These are phyloP conservation scores for Globisporangium nunn DNA, from an alignment of 352 stramenopile species.

Conservation along the genomic window DNA sequence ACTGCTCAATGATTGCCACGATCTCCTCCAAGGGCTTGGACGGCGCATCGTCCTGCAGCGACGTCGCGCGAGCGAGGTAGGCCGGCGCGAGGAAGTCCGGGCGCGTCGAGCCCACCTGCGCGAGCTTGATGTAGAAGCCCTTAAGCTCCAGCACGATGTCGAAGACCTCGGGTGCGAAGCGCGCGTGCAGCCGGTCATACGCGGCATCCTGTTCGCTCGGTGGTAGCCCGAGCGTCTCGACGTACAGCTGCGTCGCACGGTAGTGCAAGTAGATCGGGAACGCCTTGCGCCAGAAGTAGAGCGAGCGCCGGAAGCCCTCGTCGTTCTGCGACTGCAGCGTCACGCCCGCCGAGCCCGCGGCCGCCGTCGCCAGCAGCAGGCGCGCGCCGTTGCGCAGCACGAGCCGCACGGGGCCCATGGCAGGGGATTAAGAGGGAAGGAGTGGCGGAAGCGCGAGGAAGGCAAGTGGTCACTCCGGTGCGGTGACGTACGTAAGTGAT, in stretches of 20 bases:
- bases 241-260: constrained; percentile 63
- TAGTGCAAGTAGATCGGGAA: constrained; percentile 87
- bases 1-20: constrained; percentile 61
- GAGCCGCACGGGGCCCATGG: constrained; percentile 17
- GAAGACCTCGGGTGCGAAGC: constrained; percentile 69
- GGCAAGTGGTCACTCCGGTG: neutral
- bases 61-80: constrained; percentile 64
- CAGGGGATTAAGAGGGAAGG: neutral
- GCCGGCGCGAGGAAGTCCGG: constrained; percentile 77
- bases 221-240: constrained; percentile 41
- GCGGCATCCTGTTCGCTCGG: constrained; percentile 49
- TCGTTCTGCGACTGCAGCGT: constrained; percentile 58
- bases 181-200: constrained; percentile 73
- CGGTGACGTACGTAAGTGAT: neutral
- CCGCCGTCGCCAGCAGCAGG: constrained; percentile 50
- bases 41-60: constrained; percentile 76
- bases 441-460: neutral
- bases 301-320: constrained; percentile 71
- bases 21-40: constrained; percentile 71
- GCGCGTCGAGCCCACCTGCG: constrained; percentile 72
- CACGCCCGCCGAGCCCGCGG: constrained; percentile 32
- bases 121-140: constrained; percentile 86
- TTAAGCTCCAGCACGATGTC: constrained; percentile 81
- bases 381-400: constrained; percentile 51
- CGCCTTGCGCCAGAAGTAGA: constrained; percentile 85